phyloP scores from a whole-genome alignment of 2,329 filamentous ascomycete genomes.

The Teratosphaeria zuluensis region DNA sequence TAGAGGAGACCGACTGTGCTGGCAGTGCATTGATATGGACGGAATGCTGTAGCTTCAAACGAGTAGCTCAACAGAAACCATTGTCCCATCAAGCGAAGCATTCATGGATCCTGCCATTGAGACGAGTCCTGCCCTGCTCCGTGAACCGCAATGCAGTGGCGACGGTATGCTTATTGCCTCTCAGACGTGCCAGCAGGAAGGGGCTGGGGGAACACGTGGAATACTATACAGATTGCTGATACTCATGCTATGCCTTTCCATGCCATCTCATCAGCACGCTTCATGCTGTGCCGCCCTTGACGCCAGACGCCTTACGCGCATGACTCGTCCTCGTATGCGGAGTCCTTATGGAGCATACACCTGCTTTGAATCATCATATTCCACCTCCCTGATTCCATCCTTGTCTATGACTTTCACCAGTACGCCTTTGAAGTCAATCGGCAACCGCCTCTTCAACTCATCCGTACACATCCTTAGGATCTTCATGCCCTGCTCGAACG shows the following conservation, averaged over 20 bases:
- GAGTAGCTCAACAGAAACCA: too few relatives aligned
- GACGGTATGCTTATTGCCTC: neutral
- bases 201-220: neutral
- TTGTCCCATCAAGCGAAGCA: too few relatives aligned
- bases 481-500: constrained; percentile 80
- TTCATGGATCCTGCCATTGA: too few relatives aligned
- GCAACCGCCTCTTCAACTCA: constrained; percentile 91
- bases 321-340: neutral
- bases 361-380: constrained; percentile 59
- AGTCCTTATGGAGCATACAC: constrained; percentile 20
- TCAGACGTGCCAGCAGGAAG: neutral
- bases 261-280: neutral
- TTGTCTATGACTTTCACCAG: constrained; percentile 88
- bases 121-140: too few relatives aligned
- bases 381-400: constrained; percentile 77
- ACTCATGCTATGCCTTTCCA: constrained; percentile 3
- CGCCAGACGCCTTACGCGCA: constrained; percentile 14
- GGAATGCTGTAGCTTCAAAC: neutral
- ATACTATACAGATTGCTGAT: neutral
- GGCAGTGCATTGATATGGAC: neutral
- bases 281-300: neutral
- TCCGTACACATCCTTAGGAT: constrained; percentile 91
- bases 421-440: constrained; percentile 94
- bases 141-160: too few relatives aligned
- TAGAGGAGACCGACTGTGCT: constrained; percentile 1